A percentile compares a stretch with the other conserved stretches of the same genome.
phyloP scores from a whole-genome alignment of 1,139 yeast species.

The Blastobotrys illinoisensis region DNA sequence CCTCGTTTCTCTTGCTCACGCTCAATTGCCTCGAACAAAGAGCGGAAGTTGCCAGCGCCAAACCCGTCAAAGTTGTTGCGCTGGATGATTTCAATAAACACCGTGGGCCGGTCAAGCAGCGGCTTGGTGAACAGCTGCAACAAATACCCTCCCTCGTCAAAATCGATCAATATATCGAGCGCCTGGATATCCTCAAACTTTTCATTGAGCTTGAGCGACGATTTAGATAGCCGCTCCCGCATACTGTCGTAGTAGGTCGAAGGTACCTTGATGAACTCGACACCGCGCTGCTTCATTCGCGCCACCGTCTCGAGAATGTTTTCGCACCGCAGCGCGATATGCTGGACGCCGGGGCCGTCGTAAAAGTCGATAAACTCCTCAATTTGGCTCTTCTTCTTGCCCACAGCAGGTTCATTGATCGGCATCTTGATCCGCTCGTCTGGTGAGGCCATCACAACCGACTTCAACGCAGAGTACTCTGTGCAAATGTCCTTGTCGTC shows the following conservation, averaged over 20 bases:
- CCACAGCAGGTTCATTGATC: constrained; percentile 74
- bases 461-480: constrained; percentile 59
- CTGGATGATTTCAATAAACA: constrained; percentile 75
- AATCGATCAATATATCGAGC: constrained; percentile 63
- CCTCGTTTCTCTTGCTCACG: constrained; percentile 41
- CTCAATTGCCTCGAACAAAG: constrained; percentile 74
- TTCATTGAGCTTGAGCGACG: constrained; percentile 45
- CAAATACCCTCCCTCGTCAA: constrained; percentile 64
- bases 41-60: constrained; percentile 83
- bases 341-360: constrained; percentile 81
- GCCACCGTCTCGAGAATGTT: constrained; percentile 56
- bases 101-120: constrained; percentile 69
- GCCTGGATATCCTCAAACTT: constrained; percentile 40
- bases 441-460: constrained; percentile 70
- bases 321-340: constrained; percentile 61
- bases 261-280: constrained; percentile 62
- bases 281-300: constrained; percentile 52
- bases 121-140: constrained; percentile 78
- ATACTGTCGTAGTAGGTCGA: constrained; percentile 50
- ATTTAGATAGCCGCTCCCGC: constrained; percentile 38
- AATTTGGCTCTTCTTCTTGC: constrained; percentile 63
- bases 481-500: constrained; percentile 72
- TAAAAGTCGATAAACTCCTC: constrained; percentile 75
- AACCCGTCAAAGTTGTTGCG: constrained; percentile 76
- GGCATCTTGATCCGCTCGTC: constrained; percentile 71